Percentiles rank a stretch among this genome's conserved stretches.
Conservation (phyloP, 2,329 filamentous ascomycete species). For the Fusarium keratoplasticum region DNA sequence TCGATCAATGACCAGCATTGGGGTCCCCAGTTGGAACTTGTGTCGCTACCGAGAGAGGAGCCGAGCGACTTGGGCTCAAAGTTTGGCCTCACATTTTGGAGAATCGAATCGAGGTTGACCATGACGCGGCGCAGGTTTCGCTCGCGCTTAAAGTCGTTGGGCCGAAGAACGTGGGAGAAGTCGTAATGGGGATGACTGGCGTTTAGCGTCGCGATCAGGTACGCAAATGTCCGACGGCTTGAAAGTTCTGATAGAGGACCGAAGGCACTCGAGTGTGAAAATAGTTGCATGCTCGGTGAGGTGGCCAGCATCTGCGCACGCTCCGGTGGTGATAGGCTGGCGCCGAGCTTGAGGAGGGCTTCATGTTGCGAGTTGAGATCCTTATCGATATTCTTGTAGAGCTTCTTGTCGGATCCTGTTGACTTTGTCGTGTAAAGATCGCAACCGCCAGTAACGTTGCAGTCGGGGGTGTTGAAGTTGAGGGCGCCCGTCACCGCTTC, state of each 20-base stretch:
- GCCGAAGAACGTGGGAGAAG: slow-evolving; percentile 91
- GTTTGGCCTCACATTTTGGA: slow-evolving; percentile 85
- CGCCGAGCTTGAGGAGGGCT: slow-evolving; percentile 85
- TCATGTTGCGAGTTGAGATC: slow-evolving; percentile 93
- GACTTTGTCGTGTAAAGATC: slow-evolving; percentile 98
- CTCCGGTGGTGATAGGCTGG: slow-evolving; percentile 86
- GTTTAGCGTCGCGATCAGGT: slow-evolving; percentile 95
- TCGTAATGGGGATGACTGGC: slow-evolving; percentile 93
- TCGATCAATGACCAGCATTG: slow-evolving; percentile 94
- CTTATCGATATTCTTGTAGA: slow-evolving; percentile 95
- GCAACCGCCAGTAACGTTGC: slow-evolving; percentile 91
- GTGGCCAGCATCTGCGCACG: slow-evolving; percentile 74
- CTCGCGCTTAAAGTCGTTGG: slow-evolving; percentile 90
- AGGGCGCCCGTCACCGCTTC: slow-evolving; percentile 92
- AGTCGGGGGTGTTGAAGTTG: slow-evolving; percentile 95
- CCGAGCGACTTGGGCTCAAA: slow-evolving; percentile 58
- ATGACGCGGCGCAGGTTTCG: slow-evolving; percentile 83
- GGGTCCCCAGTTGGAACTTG: slow-evolving; percentile 81
- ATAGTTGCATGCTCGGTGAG: slow-evolving; percentile 69
- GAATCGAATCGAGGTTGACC: slow-evolving; percentile 85
- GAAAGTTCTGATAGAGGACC: slow-evolving; percentile 89
- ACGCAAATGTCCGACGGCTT: slow-evolving; percentile 92
- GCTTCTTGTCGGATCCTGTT: slow-evolving; percentile 93
- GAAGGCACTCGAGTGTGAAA: slow-evolving; percentile 91
- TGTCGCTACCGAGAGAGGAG: slow-evolving; percentile 56